These are phyloP conservation scores for Komagataella populi DNA, from an alignment of 805 yeast genomes.

Conservation along the genomic window DNA sequence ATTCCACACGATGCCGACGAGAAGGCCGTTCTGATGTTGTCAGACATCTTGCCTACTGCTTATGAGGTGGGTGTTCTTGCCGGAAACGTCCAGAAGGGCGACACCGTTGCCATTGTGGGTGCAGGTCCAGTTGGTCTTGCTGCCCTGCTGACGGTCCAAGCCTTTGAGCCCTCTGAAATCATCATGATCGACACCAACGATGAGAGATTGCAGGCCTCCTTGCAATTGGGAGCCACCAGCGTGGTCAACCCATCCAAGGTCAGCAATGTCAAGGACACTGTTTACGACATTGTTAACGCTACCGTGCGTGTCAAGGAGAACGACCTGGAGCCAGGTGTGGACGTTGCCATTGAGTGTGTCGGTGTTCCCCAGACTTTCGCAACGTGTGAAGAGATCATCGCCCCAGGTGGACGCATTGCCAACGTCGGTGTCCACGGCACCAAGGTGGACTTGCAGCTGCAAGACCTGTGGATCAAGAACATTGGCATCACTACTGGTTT, in stretches of 20 bases:
- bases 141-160: constrained; percentile 41
- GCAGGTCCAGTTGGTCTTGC: constrained; percentile 58
- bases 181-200: constrained; percentile 50
- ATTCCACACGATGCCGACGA: constrained; percentile 17
- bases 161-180: constrained; percentile 39
- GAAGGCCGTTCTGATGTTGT: constrained; percentile 44
- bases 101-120: constrained; percentile 50
- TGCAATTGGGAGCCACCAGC: constrained; percentile 46
- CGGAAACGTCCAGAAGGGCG: constrained; percentile 39
- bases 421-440: constrained; percentile 46
- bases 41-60: constrained; percentile 57
- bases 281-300: constrained; percentile 16
- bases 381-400: constrained; percentile 38
- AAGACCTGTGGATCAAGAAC: constrained; percentile 32
- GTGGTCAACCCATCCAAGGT: constrained; percentile 36
- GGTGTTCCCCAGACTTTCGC: constrained; percentile 52
- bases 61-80: constrained; percentile 51
- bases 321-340: constrained; percentile 33
- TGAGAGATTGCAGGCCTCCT: constrained; percentile 41
- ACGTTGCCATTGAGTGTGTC: constrained; percentile 51
- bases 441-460: constrained; percentile 25
- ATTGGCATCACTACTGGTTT: constrained; percentile 32
- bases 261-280: constrained; percentile 21
- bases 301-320: constrained; percentile 11
- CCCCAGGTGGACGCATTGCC: constrained; percentile 50